Base-by-base conservation (phyloP, 192 early-diverging fungal genomes). In the Ramicandelaber brevisporus region DNA sequence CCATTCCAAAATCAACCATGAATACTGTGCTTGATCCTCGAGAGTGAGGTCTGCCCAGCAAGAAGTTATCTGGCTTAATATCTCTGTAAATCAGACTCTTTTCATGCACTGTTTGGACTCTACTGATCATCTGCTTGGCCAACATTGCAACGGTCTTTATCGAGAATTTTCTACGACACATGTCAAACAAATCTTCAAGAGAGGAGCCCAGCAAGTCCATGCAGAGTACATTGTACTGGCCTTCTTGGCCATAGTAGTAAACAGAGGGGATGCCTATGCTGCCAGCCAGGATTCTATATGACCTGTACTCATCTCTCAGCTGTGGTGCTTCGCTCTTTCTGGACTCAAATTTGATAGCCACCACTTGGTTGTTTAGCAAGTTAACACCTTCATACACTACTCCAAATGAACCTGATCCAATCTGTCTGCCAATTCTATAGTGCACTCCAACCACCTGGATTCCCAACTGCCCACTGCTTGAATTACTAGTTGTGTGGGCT, bases 1-100 rank as follows among this genome's bases (percentile, higher is more conserved):
- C 90, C 85, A 97, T 89, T 24, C 90, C 90, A 64, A 93, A 93
- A 57, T 97, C 90, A 35, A 97, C 76, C 40, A 97, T 69, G 46
- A 73, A 79, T 11, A 97, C 61, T 41, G 61, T 46, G 35, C 68
- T 76, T 23, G 56, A 55, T 13, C 46, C 47, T 14, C 59, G 50
- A 5, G 68, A 62, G 20, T 50, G 47, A 3, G 64, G 71, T 16
- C 75, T 64, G 11, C 90, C 90, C 27, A 97, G 70, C 40, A 97
- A 55, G 40, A 97, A 97, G 59, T 97, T 97, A 47, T 97, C 90
- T 17, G 90, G 90, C 49, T 97, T 97, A 48, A 97, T 90, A 51
- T 97, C 90, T 29, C 90, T 68, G 55, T 97, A 97, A 19, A 97
- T 84, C 24, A 93, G 50, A 40, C 83, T 87, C 44, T 75, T 65